Conservation (phyloP, 31 red algal genomes). For the Odonthalia washingtoniensis region DNA sequence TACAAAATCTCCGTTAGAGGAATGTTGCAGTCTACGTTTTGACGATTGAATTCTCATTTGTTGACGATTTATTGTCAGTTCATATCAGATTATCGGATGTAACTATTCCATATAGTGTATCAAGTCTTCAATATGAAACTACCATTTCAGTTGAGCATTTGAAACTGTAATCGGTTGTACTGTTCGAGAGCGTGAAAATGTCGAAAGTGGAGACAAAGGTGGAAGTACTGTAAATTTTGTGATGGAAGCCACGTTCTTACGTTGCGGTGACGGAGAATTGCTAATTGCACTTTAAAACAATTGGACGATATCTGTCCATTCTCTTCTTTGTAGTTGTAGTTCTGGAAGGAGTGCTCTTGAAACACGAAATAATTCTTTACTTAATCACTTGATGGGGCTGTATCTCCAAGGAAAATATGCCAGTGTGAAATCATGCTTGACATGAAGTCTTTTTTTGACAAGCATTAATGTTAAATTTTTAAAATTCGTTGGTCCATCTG, state of each 20-base stretch:
- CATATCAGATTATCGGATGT: too few relatives aligned
- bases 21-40: not conserved
- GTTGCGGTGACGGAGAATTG: not conserved
- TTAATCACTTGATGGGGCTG: not conserved
- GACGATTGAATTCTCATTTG: not conserved
- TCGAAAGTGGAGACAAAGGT: not conserved
- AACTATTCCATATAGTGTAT: not conserved
- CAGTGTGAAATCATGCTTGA: slow-evolving; percentile 33
- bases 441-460: not conserved
- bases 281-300: not conserved
- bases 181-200: not conserved
- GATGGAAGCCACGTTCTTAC: not conserved
- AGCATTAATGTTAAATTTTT: not conserved
- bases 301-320: not conserved
- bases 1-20: not conserved
- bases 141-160: not conserved
- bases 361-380: not conserved
- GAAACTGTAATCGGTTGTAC: not conserved
- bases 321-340: not conserved
- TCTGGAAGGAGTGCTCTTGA: not conserved
- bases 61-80: too few relatives aligned
- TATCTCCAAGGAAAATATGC: slow-evolving; percentile 16
- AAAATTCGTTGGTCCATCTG: slow-evolving; percentile 6
- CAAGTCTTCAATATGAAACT: not conserved
- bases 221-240: not conserved